Conservation (phyloP, 148 eudicot genomes). For the Camellia granthamiana region DNA sequence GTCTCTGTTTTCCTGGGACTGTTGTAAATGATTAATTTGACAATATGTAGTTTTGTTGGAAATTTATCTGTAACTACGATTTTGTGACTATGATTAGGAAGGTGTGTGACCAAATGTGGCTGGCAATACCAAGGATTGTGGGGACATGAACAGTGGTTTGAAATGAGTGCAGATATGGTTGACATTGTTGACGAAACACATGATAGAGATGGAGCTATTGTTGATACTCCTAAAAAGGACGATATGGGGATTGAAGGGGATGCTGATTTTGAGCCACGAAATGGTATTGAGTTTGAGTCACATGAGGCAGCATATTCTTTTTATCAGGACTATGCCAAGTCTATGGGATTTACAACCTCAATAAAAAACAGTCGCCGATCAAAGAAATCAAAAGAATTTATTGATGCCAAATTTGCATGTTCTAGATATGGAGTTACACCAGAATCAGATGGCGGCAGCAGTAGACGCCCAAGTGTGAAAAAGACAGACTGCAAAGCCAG, state of each 20-base stretch:
- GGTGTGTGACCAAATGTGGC: background rate
- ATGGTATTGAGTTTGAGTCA: slow-evolving; percentile 47
- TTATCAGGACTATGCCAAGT: slow-evolving; percentile 52
- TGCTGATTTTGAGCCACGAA: slow-evolving; percentile 42
- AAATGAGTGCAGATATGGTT: slow-evolving; percentile 27
- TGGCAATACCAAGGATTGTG: background rate
- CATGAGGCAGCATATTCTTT: slow-evolving; percentile 51
- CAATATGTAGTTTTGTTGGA: background rate
- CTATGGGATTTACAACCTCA: slow-evolving; percentile 54
- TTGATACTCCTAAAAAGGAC: slow-evolving; percentile 18
- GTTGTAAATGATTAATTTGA: background rate
- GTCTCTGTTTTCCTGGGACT: slow-evolving; percentile 2
- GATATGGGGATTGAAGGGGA: slow-evolving; percentile 27
- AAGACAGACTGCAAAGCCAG: slow-evolving; percentile 65
- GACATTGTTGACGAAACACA: slow-evolving; percentile 30
- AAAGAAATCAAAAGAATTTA: slow-evolving; percentile 48
- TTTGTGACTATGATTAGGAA: slow-evolving; percentile 7
- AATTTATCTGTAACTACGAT: background rate
- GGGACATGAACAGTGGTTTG: slow-evolving; percentile 12
- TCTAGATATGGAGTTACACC: slow-evolving; percentile 49
- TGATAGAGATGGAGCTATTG: slow-evolving; percentile 22
- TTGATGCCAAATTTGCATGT: slow-evolving; percentile 53
- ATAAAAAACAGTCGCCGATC: slow-evolving; percentile 51
- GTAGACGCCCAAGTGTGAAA: slow-evolving; percentile 34
- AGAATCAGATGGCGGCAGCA: slow-evolving; percentile 38